A percentile compares a stretch with the other conserved stretches of the same genome.
These are phyloP conservation scores for Xylaria sp. DNA, from an alignment of 495 filamentous ascomycete species.

Conservation along the genomic window DNA sequence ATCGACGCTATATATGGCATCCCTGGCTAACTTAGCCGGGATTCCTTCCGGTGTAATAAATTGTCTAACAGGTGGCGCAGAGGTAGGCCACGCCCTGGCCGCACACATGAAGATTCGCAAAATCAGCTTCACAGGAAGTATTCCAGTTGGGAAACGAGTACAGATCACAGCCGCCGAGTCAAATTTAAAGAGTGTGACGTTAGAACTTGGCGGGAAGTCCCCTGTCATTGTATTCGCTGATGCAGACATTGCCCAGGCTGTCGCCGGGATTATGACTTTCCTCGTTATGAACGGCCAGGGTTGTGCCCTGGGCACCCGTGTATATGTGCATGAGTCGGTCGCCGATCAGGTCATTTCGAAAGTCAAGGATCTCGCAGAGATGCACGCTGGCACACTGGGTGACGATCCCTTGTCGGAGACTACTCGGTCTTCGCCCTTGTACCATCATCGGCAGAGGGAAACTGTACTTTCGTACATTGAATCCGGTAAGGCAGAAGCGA, in stretches of 20 bases:
- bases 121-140: conserved; percentile 64
- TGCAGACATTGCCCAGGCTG: conserved; percentile 62
- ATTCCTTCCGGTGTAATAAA: conserved; percentile 65
- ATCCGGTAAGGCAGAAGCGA: conserved; percentile 42
- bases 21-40: conserved; percentile 59
- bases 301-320: neutral
- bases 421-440: conserved; percentile 9
- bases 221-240: conserved; percentile 74
- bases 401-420: conserved; percentile 14
- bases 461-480: conserved; percentile 42
- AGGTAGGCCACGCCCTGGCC: conserved; percentile 59
- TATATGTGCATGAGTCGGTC: neutral
- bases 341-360: neutral
- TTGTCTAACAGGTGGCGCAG: conserved; percentile 61
- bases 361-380: conserved; percentile 2
- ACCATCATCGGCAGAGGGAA: conserved; percentile 15
- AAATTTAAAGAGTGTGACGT: conserved; percentile 75
- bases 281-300: conserved; percentile 3
- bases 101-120: conserved; percentile 58
- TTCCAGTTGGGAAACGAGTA: conserved; percentile 50
- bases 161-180: conserved; percentile 47
- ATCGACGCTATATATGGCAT: conserved; percentile 60
- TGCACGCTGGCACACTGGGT: neutral
- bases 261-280: neutral
- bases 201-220: conserved; percentile 84